Base-by-base conservation (phyloP, 345 rosid species). In the Moricandia arvensis region DNA sequence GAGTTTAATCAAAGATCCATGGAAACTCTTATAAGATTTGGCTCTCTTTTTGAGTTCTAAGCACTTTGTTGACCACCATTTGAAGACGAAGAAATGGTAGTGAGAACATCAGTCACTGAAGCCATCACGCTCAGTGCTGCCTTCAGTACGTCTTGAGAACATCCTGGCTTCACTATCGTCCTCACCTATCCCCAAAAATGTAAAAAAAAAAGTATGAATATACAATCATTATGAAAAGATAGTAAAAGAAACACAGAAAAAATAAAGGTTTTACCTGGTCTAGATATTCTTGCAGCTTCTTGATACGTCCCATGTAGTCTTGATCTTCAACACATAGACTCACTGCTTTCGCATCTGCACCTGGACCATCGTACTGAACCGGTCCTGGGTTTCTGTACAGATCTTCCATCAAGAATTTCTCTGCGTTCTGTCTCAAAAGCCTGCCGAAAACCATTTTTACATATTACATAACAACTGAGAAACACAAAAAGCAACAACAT, bases 231-330 rank as follows among this genome's bases (percentile, higher is more conserved):
- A 21, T 21, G 24, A 21, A 21, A 21, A 1, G 1, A 21, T 21
- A 21, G 24, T 21, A 21, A 1, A 21, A 21, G 24, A 2, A 21
- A 21, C 1, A 21, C 24, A 21, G 2, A 21, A 21, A 21, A 2
- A n/a, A n/a, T n/a, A n/a, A 21, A 21, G 24, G 1, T 21, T 21
- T 21, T 49, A 94, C 99, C 97, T 90, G 86, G 73, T 90, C 97
- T 21, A 95, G 89, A 80, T 92, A 88, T 73, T 83, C 93, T 82
- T 90, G 97, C 70, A 95, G 86, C 80, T 87, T 80, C 89, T 92
- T 92, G 70, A 92, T 93, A 71, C 98, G 88, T 12, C 99, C 99
- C 98, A 95, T 93, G 88, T 95, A 95, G 86, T 95, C 99, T 84
- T 88, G 94, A 73, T 95, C 99, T 85, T 95, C 99, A 74, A 95